Conservation (phyloP, 2,329 filamentous ascomycete species). For the Fusarium mundagurra region DNA sequence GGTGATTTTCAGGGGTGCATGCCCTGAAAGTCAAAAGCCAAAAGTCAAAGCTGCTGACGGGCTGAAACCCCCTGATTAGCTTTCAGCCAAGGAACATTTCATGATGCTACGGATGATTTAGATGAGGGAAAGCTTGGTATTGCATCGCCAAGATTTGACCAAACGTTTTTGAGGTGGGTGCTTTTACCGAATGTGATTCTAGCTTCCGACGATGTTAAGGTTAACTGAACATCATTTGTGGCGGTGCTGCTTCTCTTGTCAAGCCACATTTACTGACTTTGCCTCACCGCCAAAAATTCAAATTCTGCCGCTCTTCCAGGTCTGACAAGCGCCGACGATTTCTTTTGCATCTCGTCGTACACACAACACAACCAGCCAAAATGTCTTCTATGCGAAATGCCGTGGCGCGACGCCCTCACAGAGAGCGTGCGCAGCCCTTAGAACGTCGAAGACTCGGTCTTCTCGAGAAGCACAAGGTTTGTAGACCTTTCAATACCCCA, state of each 20-base stretch:
- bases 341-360: slow-evolving; percentile 8
- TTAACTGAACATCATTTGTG: slow-evolving; percentile 26
- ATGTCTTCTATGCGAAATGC: slow-evolving; percentile 71
- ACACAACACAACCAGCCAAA: slow-evolving; percentile 2
- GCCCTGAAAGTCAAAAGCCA: neutral
- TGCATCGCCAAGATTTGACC: neutral
- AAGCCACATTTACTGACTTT: slow-evolving; percentile 23
- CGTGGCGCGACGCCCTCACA: slow-evolving; percentile 84
- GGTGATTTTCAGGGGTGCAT: slow-evolving; percentile 19
- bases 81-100: neutral
- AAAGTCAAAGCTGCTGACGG: slow-evolving; percentile 5
- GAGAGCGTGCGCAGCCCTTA: slow-evolving; percentile 86
- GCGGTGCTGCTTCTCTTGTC: neutral
- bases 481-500: slow-evolving; percentile 10
- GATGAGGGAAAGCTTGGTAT: slow-evolving; percentile 7
- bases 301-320: slow-evolving; percentile 47
- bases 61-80: slow-evolving; percentile 19
- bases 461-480: slow-evolving; percentile 92
- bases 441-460: slow-evolving; percentile 89
- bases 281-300: slow-evolving; percentile 52
- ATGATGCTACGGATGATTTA: neutral
- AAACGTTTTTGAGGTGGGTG: neutral
- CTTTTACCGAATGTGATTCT: neutral
- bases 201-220: slow-evolving; percentile 10
- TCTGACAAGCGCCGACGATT: slow-evolving; percentile 3